These are phyloP conservation scores for Reticulascus tulasneorum DNA, from an alignment of 2,329 filamentous ascomycete species.

Conservation along the genomic window DNA sequence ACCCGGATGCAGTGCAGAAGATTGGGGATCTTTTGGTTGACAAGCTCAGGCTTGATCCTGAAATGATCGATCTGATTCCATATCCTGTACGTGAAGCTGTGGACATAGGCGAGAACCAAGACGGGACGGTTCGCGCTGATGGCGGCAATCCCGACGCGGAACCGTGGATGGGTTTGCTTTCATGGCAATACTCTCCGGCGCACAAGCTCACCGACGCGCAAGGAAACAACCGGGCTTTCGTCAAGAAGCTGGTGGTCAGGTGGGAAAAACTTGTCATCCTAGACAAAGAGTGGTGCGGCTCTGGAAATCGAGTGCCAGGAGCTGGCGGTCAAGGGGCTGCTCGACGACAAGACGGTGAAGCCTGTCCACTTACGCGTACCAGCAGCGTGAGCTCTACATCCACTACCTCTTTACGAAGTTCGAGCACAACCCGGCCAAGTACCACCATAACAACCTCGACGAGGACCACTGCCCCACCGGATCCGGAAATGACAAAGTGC, in stretches of 20 bases:
- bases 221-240: neutral
- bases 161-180: constrained; percentile 2
- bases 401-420: neutral
- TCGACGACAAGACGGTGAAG: neutral
- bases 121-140: no score
- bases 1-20: no score
- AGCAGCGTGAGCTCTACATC: neutral
- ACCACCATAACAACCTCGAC: neutral
- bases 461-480: neutral
- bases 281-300: constrained; percentile 12
- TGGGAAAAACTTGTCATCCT: constrained; percentile 23
- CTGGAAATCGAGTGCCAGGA: neutral
- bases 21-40: neutral
- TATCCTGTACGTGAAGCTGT: no score
- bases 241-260: constrained; percentile 4
- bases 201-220: neutral
- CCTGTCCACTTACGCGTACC: no score
- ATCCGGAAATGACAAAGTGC: no score
- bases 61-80: neutral
- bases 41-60: constrained; percentile 1
- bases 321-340: neutral
- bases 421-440: neutral
- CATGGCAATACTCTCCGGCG: constrained; percentile 11
- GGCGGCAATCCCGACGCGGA: neutral
- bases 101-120: no score